phyloP scores from a whole-genome alignment of 2,329 filamentous ascomycete species.

The Chaetothyriales sp. region DNA sequence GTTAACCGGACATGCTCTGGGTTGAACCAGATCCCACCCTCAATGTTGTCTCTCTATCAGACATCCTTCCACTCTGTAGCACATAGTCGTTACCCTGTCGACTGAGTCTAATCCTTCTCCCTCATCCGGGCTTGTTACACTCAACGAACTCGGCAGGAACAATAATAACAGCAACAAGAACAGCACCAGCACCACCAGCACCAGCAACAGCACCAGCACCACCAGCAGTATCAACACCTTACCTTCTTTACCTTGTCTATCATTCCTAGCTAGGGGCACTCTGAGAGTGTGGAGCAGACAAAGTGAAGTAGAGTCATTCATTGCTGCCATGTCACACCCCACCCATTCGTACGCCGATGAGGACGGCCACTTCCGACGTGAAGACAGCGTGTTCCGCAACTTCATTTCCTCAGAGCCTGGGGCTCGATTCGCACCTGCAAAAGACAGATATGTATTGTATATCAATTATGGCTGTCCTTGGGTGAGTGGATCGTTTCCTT shows the following conservation, averaged over 20 bases:
- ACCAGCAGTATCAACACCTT: not conserved
- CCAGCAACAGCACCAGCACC: too few species aligned
- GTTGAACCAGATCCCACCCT: not conserved
- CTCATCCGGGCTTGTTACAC: not conserved
- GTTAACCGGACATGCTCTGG: not conserved
- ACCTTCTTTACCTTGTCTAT: not conserved
- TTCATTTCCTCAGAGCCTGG: slow-evolving; percentile 37
- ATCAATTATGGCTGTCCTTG: slow-evolving; percentile 48
- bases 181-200: not conserved
- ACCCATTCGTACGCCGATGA: slow-evolving; percentile 25
- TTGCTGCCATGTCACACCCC: not conserved
- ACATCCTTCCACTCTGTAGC: too few species aligned
- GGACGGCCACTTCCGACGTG: slow-evolving; percentile 39
- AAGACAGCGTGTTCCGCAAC: slow-evolving; percentile 40
- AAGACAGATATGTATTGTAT: slow-evolving; percentile 47
- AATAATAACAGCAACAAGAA: not conserved
- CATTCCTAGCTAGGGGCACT: not conserved
- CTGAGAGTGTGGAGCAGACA: not conserved
- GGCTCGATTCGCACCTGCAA: slow-evolving; percentile 43
- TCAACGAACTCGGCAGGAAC: not conserved
- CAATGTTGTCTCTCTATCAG: not conserved
- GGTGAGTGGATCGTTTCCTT: slow-evolving; percentile 18
- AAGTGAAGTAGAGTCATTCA: not conserved
- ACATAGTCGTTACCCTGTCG: too few species aligned
- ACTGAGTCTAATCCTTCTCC: not conserved